These are phyloP conservation scores for Salix udensis DNA, from an alignment of 345 rosid genomes.

Conservation along the genomic window DNA sequence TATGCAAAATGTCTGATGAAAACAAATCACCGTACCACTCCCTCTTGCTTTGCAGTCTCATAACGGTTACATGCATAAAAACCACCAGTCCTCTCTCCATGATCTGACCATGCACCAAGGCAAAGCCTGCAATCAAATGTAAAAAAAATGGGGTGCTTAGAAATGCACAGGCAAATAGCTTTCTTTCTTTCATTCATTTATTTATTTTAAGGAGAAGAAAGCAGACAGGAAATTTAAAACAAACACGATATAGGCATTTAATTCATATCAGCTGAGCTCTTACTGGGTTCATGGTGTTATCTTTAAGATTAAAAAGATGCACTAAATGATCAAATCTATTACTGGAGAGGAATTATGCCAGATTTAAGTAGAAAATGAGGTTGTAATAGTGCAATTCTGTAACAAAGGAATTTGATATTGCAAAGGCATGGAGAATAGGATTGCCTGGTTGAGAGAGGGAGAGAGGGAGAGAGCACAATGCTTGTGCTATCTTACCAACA, in stretches of 20 bases:
- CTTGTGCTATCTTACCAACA: slow-evolving; percentile 52
- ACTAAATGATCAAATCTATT: not conserved
- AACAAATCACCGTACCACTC: slow-evolving; percentile 48
- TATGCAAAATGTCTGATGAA: not conserved
- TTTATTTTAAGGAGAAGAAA: not conserved
- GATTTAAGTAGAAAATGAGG: not conserved
- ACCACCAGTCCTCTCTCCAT: slow-evolving; percentile 79
- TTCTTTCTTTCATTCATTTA: not conserved
- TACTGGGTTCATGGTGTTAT: too few relatives aligned
- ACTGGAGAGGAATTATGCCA: not conserved
- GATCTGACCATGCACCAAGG: slow-evolving; percentile 74
- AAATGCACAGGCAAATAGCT: not conserved
- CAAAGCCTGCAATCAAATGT: slow-evolving; percentile 55
- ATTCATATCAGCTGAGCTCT: not conserved
- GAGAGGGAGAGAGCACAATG: not conserved
- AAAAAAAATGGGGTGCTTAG: not conserved
- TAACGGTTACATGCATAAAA: slow-evolving; percentile 75
- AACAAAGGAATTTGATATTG: not conserved
- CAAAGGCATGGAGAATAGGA: not conserved
- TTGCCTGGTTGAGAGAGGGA: not conserved
- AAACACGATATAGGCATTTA: not conserved
- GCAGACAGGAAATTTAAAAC: not conserved
- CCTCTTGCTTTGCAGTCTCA: slow-evolving; percentile 85
- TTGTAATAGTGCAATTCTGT: not conserved
- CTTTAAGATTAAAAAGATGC: not conserved